Percentiles rank a stretch among this genome's conserved stretches.
Conservation (phyloP, 495 filamentous ascomycete genomes). For the Hypoxylon perforatum region DNA sequence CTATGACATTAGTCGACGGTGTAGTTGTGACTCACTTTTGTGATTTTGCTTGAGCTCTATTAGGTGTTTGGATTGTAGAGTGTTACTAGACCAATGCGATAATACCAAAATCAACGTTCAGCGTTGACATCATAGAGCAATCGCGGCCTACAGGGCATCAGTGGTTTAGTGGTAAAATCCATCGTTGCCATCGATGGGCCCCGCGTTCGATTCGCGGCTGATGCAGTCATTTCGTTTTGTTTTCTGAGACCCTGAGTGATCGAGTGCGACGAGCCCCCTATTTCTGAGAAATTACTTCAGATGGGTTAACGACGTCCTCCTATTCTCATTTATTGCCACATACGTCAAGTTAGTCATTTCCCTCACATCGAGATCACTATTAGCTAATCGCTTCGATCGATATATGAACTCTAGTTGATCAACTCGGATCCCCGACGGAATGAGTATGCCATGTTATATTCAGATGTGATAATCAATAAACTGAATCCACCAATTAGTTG, state of each 20-base stretch:
- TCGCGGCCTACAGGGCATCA: too few species aligned
- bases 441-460: background rate
- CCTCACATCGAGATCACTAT: background rate
- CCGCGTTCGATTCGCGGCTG: conserved; percentile 63
- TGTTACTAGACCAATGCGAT: too few species aligned
- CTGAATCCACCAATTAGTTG: background rate
- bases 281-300: too few species aligned
- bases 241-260: too few species aligned
- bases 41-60: background rate
- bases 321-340: background rate
- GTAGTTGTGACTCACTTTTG: background rate
- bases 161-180: conserved; percentile 66
- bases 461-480: background rate
- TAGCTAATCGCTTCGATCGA: background rate
- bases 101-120: too few species aligned
- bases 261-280: too few species aligned
- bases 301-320: too few species aligned
- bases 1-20: background rate
- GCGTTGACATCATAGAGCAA: too few species aligned
- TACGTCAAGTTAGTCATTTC: background rate
- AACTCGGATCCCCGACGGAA: background rate
- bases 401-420: conserved; percentile 1
- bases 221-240: too few species aligned
- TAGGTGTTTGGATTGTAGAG: too few species aligned
- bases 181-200: conserved; percentile 66